Evolutionary conservation across 2,329 filamentous ascomycete genomes (phyloP).

Genomic region (Stenocarpella maydis): DNA sequence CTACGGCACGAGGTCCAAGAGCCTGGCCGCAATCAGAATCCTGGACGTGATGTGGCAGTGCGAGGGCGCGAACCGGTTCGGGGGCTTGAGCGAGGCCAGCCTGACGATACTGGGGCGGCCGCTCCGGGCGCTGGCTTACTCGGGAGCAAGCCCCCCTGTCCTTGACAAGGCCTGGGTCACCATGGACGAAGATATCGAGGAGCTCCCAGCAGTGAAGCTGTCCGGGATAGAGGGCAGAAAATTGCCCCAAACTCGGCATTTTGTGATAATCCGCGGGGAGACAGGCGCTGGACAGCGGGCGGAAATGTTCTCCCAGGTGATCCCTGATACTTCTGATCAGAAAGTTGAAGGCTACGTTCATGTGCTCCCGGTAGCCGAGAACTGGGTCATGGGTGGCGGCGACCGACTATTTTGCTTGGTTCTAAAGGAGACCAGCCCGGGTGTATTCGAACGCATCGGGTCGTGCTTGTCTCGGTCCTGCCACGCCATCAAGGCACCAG

Average conservation of each 20-base stretch:
- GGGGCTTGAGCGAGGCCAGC: neutral
- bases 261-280: neutral
- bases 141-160: neutral
- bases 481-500: neutral
- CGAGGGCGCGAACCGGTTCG: neutral
- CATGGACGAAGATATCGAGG: neutral
- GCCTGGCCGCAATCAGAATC: neutral
- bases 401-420: constrained; percentile 2
- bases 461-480: neutral
- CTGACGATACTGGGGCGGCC: neutral
- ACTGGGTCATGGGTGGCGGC: neutral
- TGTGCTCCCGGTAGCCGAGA: neutral
- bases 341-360: constrained; percentile 5
- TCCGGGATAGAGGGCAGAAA: neutral
- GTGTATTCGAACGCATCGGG: neutral
- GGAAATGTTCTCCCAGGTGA: neutral
- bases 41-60: neutral
- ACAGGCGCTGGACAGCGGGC: neutral
- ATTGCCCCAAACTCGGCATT: neutral
- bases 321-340: neutral
- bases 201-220: neutral
- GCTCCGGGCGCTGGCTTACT: neutral
- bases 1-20: neutral
- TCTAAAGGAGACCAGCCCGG: neutral
- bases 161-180: neutral